Conservation (phyloP, 106 monocot genomes). For the Acanthochlamys bracteata region DNA sequence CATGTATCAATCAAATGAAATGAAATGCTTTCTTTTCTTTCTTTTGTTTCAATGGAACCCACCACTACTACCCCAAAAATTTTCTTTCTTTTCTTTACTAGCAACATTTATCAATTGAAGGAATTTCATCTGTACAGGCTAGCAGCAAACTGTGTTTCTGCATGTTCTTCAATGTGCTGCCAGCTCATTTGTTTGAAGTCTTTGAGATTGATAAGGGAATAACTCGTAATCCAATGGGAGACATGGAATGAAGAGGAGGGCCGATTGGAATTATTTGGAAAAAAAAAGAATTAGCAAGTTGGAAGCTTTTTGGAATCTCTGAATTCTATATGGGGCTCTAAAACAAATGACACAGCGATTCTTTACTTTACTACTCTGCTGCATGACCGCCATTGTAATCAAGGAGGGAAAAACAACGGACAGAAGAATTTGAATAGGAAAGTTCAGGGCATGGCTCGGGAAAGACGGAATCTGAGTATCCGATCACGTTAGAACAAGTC, state of each 20-base stretch:
- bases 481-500: conserved; percentile 66
- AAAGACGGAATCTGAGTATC: conserved; percentile 51
- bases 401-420: conserved; percentile 36
- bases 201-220: background rate
- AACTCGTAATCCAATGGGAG: background rate
- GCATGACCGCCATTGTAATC: conserved; percentile 22
- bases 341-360: conserved; percentile 2
- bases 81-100: conserved; percentile 12
- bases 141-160: conserved; percentile 7
- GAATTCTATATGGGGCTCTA: conserved; percentile 10
- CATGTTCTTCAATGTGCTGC: background rate
- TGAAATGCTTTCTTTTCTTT: background rate
- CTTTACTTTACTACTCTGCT: conserved; percentile 3
- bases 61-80: conserved; percentile 12
- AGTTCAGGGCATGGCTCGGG: conserved; percentile 69
- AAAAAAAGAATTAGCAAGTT: conserved; percentile 12
- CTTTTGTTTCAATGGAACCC: too few species aligned
- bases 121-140: conserved; percentile 41
- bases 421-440: conserved; percentile 33
- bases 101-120: conserved; percentile 28
- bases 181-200: conserved; percentile 3
- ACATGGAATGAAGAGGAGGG: background rate
- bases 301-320: background rate
- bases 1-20: background rate
- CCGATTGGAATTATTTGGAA: conserved; percentile 25